Conservation (phyloP, 208 protist species). For the Crithidia thermophila region DNA sequence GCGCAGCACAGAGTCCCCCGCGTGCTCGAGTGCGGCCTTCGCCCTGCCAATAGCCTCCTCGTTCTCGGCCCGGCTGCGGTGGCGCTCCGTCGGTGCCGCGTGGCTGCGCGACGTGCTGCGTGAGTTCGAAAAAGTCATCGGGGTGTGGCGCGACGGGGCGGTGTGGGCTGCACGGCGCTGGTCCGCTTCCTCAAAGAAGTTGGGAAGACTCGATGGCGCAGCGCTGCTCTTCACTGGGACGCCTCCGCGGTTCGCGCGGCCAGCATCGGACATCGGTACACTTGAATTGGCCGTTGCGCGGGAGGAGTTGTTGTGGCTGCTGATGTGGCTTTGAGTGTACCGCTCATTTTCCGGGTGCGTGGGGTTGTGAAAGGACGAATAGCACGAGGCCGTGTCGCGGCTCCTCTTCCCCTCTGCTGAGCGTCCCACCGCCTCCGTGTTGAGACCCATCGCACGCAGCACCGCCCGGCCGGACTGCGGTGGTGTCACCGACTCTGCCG, state of each 20-base stretch:
- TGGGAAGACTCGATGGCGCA: constrained; percentile 8
- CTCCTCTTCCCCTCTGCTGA: background rate
- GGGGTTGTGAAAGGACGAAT: background rate
- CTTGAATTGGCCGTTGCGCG: too few relatives aligned
- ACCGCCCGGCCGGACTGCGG: constrained; percentile 2
- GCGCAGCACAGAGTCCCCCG: constrained; percentile 30
- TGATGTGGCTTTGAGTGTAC: too few relatives aligned
- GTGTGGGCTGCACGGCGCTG: background rate
- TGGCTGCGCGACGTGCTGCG: constrained; percentile 26
- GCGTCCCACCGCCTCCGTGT: background rate
- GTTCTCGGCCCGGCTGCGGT: constrained; percentile 18
- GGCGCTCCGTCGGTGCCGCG: background rate
- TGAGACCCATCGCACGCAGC: constrained; percentile 18
- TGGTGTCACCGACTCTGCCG: too few relatives aligned
- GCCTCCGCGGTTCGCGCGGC: background rate
- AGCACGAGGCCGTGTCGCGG: background rate
- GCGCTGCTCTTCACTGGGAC: background rate
- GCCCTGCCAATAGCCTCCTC: constrained; percentile 39
- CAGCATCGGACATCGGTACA: too few relatives aligned
- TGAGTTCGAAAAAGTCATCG: background rate
- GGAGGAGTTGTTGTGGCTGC: too few relatives aligned
- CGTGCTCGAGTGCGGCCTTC: constrained; percentile 35
- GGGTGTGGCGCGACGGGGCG: constrained; percentile 4
- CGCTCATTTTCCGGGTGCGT: too few relatives aligned
- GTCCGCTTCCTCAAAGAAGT: constrained; percentile 21